Evolutionary conservation across 345 rosid species (phyloP), one percentile per base, ranked within the genome.

Genomic region (Boechera retrofracta): DNA sequence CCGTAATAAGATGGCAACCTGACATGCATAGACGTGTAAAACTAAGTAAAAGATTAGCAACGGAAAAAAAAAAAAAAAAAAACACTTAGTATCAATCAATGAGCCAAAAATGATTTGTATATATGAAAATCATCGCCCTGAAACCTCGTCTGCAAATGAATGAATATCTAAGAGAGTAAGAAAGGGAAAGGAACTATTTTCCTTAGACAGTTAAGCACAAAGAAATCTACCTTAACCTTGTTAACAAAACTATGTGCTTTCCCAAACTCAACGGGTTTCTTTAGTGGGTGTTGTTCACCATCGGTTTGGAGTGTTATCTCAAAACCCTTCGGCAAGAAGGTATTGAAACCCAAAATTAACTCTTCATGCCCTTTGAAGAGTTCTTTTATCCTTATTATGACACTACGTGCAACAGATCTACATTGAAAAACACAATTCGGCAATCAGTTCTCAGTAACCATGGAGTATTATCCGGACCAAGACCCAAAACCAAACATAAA

Each of bases 301-400:
- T 86, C 85, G 55, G 71, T 83, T 36, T 87, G 87, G n/a, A 89
- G 85, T 18, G 90, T 84, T 69, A 89, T 93, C 74, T 87, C 89
- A 81, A 74, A 91, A 54, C 95, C 93, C 81, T 88, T 88, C 2
- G 98, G 95, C 76, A 89, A 80, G 85, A 91, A 93, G 75, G 91
- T 86, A 80, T 87, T 87, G 66, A 91, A 93, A 57, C 97, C 98
- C 80, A 86, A 85, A 26, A 89, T 89, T 48, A 93, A 78, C 77
- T 86, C 87, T 57, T 82, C 79, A 66, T 93, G 88, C 56, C 89
- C 95, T 81, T 91, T 88, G 72, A 93, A 89, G 61, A 91, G 84
- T 38, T 91, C 87, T 73, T 91, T 87, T 52, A 88, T 91, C 80
- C 89, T 89, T 49, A 68, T 86, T 74, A 88, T 87, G 60, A 87